Evolutionary conservation across 208 protist species (phyloP).

Genomic region (Leishmania tropica): DNA sequence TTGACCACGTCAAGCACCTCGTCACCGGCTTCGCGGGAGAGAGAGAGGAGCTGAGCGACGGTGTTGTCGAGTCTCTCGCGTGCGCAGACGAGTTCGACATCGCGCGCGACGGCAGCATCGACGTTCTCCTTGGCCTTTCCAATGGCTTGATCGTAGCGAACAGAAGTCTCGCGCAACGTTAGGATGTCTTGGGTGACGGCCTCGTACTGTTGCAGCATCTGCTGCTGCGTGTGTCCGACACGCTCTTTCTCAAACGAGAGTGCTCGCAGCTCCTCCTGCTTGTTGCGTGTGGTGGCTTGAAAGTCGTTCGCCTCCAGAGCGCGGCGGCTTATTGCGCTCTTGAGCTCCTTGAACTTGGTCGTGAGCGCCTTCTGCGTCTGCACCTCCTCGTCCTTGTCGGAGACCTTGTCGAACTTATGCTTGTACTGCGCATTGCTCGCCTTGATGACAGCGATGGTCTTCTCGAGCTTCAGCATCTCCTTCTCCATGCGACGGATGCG

Average conservation of each 20-base stretch:
- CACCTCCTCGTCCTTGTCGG: constrained; percentile 58
- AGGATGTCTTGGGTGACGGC: constrained; percentile 42
- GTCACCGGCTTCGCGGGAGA: constrained; percentile 40
- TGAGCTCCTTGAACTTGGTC: constrained; percentile 67
- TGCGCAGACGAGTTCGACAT: constrained; percentile 62
- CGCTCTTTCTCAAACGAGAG: constrained; percentile 41
- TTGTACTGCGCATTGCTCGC: constrained; percentile 81
- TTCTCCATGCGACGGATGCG: constrained; percentile 78
- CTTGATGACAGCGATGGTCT: constrained; percentile 76
- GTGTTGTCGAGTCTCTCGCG: constrained; percentile 42
- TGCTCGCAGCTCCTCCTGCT: constrained; percentile 53
- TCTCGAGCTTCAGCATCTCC: constrained; percentile 82
- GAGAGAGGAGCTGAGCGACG: constrained; percentile 47
- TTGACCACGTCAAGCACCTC: constrained; percentile 47
- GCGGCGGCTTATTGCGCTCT: constrained; percentile 62
- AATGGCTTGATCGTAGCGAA: constrained; percentile 76
- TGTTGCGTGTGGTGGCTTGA: constrained; percentile 39
- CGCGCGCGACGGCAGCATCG: constrained; percentile 32
- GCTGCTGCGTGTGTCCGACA: constrained; percentile 29
- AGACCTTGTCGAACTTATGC: constrained; percentile 71
- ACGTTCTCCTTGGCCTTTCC: constrained; percentile 42
- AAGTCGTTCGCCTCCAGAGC: constrained; percentile 74
- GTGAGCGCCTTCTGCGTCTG: constrained; percentile 60
- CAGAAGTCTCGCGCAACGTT: constrained; percentile 46
- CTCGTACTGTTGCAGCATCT: constrained; percentile 48